A percentile compares a stretch with the other conserved stretches of the same genome.
Conservation (phyloP, 2,329 filamentous ascomycete species). For the Paecilomyces niveus region DNA sequence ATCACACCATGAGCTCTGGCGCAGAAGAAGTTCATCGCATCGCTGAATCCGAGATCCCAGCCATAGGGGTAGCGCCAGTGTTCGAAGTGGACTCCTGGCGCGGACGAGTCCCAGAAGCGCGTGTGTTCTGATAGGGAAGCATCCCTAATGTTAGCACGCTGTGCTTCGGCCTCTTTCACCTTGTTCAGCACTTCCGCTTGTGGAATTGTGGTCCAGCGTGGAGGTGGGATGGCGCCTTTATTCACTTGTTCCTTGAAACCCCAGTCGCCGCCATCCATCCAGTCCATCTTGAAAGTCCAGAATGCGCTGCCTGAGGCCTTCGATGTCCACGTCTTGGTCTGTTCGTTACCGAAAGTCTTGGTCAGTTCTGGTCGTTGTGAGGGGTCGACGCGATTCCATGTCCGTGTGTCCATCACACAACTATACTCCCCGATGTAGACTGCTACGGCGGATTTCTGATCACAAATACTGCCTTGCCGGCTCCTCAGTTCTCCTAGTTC, state of each 20-base stretch:
- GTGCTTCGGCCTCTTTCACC: conserved; percentile 33
- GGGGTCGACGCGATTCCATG: conserved; percentile 42
- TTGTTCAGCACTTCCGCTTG: conserved; percentile 29
- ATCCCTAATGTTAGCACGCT: conserved; percentile 28
- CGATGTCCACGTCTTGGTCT: conserved; percentile 44
- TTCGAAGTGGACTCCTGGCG: conserved; percentile 42
- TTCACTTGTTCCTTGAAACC: conserved; percentile 49
- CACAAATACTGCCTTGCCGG: conserved; percentile 42
- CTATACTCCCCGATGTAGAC: conserved; percentile 53
- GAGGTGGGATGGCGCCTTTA: conserved; percentile 35
- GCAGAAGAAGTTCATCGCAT: conserved; percentile 47
- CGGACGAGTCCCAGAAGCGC: conserved; percentile 43
- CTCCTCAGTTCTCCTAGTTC: conserved; percentile 42
- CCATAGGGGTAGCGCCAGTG: conserved; percentile 50
- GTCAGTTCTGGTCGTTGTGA: conserved; percentile 27
- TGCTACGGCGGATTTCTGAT: conserved; percentile 43
- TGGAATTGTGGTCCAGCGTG: conserved; percentile 31
- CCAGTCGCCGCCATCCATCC: conserved; percentile 57
- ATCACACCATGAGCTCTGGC: conserved; percentile 28
- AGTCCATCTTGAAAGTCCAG: conserved; percentile 56
- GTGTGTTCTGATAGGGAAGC: conserved; percentile 38
- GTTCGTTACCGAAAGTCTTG: conserved; percentile 38
- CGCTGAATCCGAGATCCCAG: conserved; percentile 50
- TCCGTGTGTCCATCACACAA: conserved; percentile 47
- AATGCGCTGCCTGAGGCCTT: conserved; percentile 49